Evolutionary conservation across 2,329 filamentous ascomycete species (phyloP).

Genomic region (Claviceps africana): DNA sequence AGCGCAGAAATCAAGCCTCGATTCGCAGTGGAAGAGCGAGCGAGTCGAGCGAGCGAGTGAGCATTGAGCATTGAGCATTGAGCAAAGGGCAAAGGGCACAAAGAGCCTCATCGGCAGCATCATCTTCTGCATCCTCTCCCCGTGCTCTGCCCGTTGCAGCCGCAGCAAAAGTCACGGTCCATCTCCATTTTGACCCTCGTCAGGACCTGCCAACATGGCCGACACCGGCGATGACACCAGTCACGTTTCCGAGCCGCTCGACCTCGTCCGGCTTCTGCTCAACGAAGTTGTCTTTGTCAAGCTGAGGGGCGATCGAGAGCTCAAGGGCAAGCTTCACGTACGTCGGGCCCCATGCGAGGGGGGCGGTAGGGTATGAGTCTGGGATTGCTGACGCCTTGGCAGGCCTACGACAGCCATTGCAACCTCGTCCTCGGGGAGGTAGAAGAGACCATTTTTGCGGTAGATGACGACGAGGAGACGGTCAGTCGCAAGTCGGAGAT

Average conservation of each 20-base stretch:
- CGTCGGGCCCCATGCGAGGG: neutral
- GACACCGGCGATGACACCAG: slow-evolving; percentile 62
- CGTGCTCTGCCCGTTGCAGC: neutral
- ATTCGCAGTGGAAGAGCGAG: neutral
- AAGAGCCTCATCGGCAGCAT: neutral
- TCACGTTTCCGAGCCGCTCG: slow-evolving; percentile 79
- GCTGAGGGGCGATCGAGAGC: slow-evolving; percentile 84
- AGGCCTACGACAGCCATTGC: slow-evolving; percentile 99
- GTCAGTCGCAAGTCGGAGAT: slow-evolving; percentile 96
- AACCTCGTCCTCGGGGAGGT: slow-evolving; percentile 93
- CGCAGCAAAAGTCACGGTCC: neutral
- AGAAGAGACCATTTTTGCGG: slow-evolving; percentile 89
- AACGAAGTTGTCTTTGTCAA: slow-evolving; percentile 97
- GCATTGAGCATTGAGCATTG: neutral
- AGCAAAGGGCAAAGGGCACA: no score
- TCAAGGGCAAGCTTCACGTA: slow-evolving; percentile 90
- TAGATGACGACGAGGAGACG: slow-evolving; percentile 88
- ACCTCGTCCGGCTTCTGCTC: slow-evolving; percentile 84
- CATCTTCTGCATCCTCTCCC: neutral
- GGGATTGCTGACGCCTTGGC: neutral
- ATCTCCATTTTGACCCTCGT: neutral
- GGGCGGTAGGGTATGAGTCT: neutral
- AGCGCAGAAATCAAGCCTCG: slow-evolving; percentile 1
- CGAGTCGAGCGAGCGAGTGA: neutral
- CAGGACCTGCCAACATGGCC: slow-evolving; percentile 46